A percentile compares a stretch with the other conserved stretches of the same genome.
Conservation (phyloP, 192 early-diverging fungal species). For the Allomyces macrogynus region DNA sequence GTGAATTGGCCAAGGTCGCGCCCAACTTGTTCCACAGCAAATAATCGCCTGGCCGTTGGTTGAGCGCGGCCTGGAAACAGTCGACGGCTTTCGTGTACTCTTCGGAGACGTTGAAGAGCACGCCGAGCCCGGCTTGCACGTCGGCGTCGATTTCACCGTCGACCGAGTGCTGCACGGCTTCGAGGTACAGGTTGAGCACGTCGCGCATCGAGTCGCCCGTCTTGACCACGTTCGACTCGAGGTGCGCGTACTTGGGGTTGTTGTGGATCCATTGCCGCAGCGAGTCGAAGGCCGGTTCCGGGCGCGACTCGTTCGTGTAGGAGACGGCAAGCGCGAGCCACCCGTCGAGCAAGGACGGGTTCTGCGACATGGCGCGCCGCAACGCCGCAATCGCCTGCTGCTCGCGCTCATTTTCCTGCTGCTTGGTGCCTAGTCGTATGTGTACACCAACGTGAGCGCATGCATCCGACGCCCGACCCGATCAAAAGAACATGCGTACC, state of each 20-base stretch:
- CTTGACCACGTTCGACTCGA: constrained; percentile 12
- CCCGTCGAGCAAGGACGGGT: constrained; percentile 55
- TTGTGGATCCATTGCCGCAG: constrained; percentile 71
- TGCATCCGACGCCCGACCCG: no score
- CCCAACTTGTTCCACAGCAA: constrained; percentile 93
- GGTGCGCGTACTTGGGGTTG: constrained; percentile 41
- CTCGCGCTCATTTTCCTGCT: constrained; percentile 97
- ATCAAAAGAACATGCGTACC: constrained; percentile 29
- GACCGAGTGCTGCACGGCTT: constrained; percentile 43
- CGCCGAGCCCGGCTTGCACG: constrained; percentile 82
- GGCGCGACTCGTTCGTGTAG: constrained; percentile 79
- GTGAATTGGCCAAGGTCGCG: constrained; percentile 82
- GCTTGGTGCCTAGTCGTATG: constrained; percentile 12
- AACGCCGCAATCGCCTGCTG: constrained; percentile 74
- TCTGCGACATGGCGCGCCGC: constrained; percentile 46
- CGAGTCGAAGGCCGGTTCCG: constrained; percentile 69
- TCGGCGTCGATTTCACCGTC: constrained; percentile 64
- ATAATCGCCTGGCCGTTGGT: constrained; percentile 70
- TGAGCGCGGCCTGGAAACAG: constrained; percentile 84
- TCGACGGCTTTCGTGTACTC: constrained; percentile 94
- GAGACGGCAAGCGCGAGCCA: constrained; percentile 76
- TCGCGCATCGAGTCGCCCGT: constrained; percentile 19
- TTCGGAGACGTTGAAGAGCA: constrained; percentile 78
- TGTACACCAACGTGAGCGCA: no score
- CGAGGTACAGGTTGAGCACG: constrained; percentile 53